Evolutionary conservation across 257 asterid genomes (phyloP), one percentile per base, ranked within the genome.

Genomic region (Lycium ferocissimum): DNA sequence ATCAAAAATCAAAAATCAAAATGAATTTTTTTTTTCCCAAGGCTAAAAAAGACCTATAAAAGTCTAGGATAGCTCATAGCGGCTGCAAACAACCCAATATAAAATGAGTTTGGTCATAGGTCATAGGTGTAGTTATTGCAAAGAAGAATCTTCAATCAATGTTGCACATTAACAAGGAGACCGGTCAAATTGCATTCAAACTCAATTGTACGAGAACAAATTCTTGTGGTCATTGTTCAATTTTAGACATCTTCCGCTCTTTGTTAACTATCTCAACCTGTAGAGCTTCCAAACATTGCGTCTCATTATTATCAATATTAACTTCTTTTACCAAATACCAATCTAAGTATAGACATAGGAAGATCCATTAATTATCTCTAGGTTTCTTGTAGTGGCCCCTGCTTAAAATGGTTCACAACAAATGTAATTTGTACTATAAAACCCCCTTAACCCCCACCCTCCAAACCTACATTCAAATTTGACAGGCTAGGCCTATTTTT

Each of bases 381-480:
- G 81, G 59, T 73, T 73, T 73, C n/a, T 47, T 73, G 61, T 73
- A 20, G 81, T 75, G 61, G 81, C 59, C 61, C 11, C 18, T 75
- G 43, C 20, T 18, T 18, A 59, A 59, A n/a, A 59, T 59, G 33
- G 62, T 73, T 73, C 80, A 73, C 40, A 73, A 47, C 40, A 73
- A 66, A 38, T 70, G 26, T 38, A 70, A 70, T 38, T 38, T 75
- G 62, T 75, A 75, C 45, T 12, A 49, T 49, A 49, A 20, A 75
- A 10, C 38, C 58, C 54, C 33, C 0, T 72, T 10, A 72, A 47
- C 81, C 62, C 17, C 62, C 59, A 7, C 66, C 66, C 26, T 75
- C 61, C 43, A 73, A 73, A 11, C 12, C 81, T 75, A 75, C 20
- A 20, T 7, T 75, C 43, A 75, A 75, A 20, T 20, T 73, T 75